These are phyloP conservation scores for Epichloe brachyelytri DNA, from an alignment of 2,329 filamentous ascomycete genomes.

Conservation along the genomic window DNA sequence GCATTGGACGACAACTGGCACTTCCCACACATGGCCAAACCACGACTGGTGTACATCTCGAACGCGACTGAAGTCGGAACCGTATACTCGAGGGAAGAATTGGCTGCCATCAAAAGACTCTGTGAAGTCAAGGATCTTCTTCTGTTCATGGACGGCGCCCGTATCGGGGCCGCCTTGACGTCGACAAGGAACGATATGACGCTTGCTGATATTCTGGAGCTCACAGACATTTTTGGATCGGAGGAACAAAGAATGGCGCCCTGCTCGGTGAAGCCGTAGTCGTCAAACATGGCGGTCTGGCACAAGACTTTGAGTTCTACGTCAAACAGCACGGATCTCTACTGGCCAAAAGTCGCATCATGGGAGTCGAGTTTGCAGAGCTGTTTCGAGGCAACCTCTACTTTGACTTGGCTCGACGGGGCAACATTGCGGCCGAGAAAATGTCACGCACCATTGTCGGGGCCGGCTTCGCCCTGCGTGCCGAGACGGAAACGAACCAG, in stretches of 20 bases:
- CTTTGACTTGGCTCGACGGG: conserved; percentile 31
- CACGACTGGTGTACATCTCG: conserved; percentile 37
- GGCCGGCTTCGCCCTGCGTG: conserved; percentile 28
- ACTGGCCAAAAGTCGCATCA: conserved; percentile 34
- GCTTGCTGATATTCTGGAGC: conserved; percentile 29
- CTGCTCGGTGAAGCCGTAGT: conserved; percentile 37
- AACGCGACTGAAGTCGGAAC: conserved; percentile 39
- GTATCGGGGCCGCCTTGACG: conserved; percentile 30
- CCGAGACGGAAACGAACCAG: conserved; percentile 37
- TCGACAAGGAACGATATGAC: conserved; percentile 30
- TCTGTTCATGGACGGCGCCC: conserved; percentile 35
- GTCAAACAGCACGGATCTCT: conserved; percentile 39
- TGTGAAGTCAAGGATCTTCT: conserved; percentile 29
- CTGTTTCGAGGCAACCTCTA: conserved; percentile 32
- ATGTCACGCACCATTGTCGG: conserved; percentile 29
- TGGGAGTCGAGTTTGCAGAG: conserved; percentile 37
- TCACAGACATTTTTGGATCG: conserved; percentile 41
- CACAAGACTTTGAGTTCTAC: conserved; percentile 35
- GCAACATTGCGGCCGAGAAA: conserved; percentile 29
- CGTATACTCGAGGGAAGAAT: conserved; percentile 30
- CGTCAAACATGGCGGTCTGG: conserved; percentile 27
- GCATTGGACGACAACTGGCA: conserved; percentile 35
- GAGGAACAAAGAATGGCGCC: conserved; percentile 38
- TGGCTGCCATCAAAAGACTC: conserved; percentile 26
- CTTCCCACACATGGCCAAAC: conserved; percentile 38